Percentiles rank a stretch among this genome's conserved stretches.
Evolutionary conservation across 2,329 filamentous ascomycete species (phyloP).

Genomic region (Aspergillus luchuensis): DNA sequence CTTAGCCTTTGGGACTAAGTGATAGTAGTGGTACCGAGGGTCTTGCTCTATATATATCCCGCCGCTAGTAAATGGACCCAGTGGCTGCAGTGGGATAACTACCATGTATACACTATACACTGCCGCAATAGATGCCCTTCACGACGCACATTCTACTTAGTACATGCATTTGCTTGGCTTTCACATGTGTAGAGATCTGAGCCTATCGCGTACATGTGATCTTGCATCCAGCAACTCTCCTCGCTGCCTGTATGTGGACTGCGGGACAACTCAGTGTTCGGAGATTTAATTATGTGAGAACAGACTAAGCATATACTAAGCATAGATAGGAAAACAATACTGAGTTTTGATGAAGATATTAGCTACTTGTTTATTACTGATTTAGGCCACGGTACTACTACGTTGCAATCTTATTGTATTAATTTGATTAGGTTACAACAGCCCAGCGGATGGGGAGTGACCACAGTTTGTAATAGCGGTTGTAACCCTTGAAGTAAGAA

Average conservation of each 20-base stretch:
- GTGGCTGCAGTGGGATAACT: not conserved
- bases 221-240: not conserved
- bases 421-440: not conserved
- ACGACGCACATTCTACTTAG: not conserved
- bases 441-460: not conserved
- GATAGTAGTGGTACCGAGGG: not conserved
- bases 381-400: no score
- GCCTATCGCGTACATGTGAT: not conserved
- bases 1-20: not conserved
- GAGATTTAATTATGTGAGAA: not conserved
- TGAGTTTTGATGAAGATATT: no score
- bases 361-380: no score
- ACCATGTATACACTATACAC: not conserved
- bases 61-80: not conserved
- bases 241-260: not conserved
- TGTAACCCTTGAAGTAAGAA: not conserved
- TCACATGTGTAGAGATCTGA: not conserved
- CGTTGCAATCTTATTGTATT: no score
- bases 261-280: not conserved
- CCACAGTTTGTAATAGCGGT: not conserved
- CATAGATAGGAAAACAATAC: no score
- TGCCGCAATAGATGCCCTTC: not conserved
- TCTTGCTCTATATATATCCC: slow-evolving; percentile 1
- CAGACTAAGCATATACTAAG: no score
- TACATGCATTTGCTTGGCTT: not conserved